Percentiles rank a stretch among this genome's conserved stretches.
These are phyloP conservation scores for Harringtonia aguacate DNA, from an alignment of 2,329 filamentous ascomycete species.

Conservation along the genomic window DNA sequence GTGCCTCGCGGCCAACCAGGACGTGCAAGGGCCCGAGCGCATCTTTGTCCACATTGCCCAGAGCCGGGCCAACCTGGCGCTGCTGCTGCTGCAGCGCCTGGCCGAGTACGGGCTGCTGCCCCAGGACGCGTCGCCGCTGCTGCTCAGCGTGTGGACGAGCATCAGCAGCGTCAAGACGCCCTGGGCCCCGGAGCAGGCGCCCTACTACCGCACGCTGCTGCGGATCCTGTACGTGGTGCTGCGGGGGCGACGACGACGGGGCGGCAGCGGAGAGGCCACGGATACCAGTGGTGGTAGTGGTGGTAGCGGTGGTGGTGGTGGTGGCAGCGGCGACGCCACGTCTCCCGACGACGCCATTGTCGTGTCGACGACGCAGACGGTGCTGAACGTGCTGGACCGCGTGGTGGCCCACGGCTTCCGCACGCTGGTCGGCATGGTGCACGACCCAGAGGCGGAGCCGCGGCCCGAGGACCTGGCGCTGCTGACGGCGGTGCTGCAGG, in stretches of 20 bases:
- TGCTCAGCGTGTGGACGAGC: conserved; percentile 39
- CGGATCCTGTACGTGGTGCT: conserved; percentile 78
- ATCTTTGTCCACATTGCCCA: conserved; percentile 75
- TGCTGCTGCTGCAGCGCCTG: conserved; percentile 73
- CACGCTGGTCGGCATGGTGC: conserved; percentile 68
- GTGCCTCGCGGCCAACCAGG: conserved; percentile 67
- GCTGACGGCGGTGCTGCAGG: conserved; percentile 79
- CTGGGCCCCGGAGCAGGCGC: conserved; percentile 38
- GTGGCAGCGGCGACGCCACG: too few relatives aligned
- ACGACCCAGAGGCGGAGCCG: conserved; percentile 57
- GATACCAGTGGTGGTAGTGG: too few relatives aligned
- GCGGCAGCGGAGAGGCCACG: background rate
- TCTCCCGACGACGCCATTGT: conserved; percentile 22
- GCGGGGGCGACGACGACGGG: conserved; percentile 23
- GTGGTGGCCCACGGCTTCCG: conserved; percentile 77
- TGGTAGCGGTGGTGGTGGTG: too few relatives aligned
- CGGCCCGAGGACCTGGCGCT: conserved; percentile 75
- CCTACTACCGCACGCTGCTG: conserved; percentile 75
- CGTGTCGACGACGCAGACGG: conserved; percentile 42
- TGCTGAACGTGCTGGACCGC: conserved; percentile 70
- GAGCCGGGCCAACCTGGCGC: conserved; percentile 66
- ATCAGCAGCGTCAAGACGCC: conserved; percentile 44
- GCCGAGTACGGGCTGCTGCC: conserved; percentile 44
- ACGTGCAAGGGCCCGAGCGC: conserved; percentile 54
- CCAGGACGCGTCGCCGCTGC: conserved; percentile 39